phyloP scores from a whole-genome alignment of 208 protist genomes.

The Leishmania amazonensis region DNA sequence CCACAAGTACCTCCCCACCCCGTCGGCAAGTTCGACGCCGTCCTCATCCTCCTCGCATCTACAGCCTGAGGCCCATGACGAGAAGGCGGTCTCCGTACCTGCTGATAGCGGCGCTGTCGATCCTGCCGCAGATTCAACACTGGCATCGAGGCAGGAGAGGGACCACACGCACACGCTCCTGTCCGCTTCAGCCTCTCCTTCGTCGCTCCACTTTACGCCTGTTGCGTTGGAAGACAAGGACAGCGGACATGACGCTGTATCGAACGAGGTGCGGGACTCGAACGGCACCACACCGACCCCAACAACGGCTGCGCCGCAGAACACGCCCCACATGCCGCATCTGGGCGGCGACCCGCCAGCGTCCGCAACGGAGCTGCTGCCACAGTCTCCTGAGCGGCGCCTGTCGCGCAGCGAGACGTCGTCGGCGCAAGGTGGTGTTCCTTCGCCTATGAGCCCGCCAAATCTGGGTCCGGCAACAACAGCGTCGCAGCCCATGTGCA shows the following conservation, averaged over 20 bases:
- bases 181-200: background rate
- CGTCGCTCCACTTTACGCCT: background rate
- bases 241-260: background rate
- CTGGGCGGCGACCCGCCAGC: background rate
- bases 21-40: background rate
- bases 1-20: slow-evolving; percentile 21
- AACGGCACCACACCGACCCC: background rate
- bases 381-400: background rate
- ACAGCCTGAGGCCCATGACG: background rate
- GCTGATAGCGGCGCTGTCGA: background rate
- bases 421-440: background rate
- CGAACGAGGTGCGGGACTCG: background rate
- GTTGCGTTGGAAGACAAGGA: background rate
- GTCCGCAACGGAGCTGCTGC: background rate
- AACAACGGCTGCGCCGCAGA: background rate
- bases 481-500: background rate
- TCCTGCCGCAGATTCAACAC: background rate
- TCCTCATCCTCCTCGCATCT: background rate
- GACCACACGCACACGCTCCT: slow-evolving; percentile 2
- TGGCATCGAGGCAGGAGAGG: background rate
- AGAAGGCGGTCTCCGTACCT: background rate
- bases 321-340: background rate
- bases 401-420: slow-evolving; percentile 11
- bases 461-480: background rate
- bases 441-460: background rate